Conservation (phyloP, 208 protist genomes). For the Crithidia sp. region DNA sequence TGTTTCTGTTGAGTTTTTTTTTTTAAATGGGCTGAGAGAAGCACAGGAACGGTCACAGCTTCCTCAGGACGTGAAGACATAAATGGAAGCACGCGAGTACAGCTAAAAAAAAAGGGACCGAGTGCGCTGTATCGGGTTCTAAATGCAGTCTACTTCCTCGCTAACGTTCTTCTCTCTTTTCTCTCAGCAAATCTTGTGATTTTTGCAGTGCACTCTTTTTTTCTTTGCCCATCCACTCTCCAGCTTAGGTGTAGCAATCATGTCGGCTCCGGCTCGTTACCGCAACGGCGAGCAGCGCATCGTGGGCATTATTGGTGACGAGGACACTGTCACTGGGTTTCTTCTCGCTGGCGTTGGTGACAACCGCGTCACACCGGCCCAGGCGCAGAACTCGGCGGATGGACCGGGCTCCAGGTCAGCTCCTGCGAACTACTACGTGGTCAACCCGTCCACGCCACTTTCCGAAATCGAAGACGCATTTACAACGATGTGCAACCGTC, state of each 20-base stretch:
- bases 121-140: no score
- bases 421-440: slow-evolving; percentile 93
- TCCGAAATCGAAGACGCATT: slow-evolving; percentile 95
- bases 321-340: slow-evolving; percentile 97
- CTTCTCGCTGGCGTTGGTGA: slow-evolving; percentile 96
- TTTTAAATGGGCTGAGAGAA: neutral
- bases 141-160: neutral
- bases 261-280: slow-evolving; percentile 45
- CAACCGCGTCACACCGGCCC: slow-evolving; percentile 55
- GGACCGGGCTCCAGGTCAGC: slow-evolving; percentile 23
- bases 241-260: slow-evolving; percentile 28
- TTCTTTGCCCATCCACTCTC: neutral
- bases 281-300: slow-evolving; percentile 83
- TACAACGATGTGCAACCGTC: slow-evolving; percentile 79
- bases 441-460: slow-evolving; percentile 88
- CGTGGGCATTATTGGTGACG: slow-evolving; percentile 92
- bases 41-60: no score
- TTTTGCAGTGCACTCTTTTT: slow-evolving; percentile 5
- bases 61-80: no score
- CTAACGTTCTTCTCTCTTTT: neutral
- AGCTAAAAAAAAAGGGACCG: no score
- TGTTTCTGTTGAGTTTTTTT: neutral
- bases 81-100: no score
- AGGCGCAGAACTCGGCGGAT: slow-evolving; percentile 2
- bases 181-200: neutral